These are phyloP conservation scores for Ploettnerulaceae sp. DNA, from an alignment of 2,329 filamentous ascomycete genomes.

Conservation along the genomic window DNA sequence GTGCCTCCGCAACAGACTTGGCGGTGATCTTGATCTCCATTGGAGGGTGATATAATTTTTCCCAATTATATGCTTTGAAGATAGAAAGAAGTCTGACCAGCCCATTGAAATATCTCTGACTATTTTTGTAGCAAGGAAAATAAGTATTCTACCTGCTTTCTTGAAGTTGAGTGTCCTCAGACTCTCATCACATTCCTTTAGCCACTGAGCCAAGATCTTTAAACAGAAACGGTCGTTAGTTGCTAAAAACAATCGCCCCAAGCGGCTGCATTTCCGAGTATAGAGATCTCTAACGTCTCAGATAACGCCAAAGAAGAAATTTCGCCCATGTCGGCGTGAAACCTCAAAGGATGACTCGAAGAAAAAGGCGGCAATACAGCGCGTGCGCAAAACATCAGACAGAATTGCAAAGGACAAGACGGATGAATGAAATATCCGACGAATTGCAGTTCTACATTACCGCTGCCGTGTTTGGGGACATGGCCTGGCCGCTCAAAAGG, in stretches of 20 bases:
- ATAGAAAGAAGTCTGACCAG: no score
- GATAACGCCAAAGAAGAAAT: neutral
- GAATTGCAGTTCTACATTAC: neutral
- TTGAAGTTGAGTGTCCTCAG: no score
- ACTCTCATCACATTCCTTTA: neutral
- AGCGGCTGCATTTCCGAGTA: neutral
- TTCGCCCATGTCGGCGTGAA: neutral
- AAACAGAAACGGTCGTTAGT: neutral
- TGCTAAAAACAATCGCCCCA: neutral
- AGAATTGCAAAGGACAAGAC: neutral
- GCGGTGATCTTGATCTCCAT: neutral
- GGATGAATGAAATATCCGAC: neutral
- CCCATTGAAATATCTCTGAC: no score
- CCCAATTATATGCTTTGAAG: no score
- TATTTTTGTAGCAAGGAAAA: no score
- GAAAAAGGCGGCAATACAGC: neutral
- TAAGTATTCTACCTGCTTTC: neutral
- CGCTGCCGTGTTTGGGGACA: slow-evolving; percentile 1
- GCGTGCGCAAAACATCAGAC: neutral
- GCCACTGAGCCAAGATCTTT: neutral
- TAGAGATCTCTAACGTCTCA: neutral
- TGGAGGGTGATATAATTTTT: no score
- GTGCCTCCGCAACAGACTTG: neutral
- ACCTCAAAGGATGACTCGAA: no score
- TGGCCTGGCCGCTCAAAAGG: no score